These are phyloP conservation scores for Saccharum spontaneum DNA, from an alignment of 176 grass and related monocot species.

Conservation along the genomic window DNA sequence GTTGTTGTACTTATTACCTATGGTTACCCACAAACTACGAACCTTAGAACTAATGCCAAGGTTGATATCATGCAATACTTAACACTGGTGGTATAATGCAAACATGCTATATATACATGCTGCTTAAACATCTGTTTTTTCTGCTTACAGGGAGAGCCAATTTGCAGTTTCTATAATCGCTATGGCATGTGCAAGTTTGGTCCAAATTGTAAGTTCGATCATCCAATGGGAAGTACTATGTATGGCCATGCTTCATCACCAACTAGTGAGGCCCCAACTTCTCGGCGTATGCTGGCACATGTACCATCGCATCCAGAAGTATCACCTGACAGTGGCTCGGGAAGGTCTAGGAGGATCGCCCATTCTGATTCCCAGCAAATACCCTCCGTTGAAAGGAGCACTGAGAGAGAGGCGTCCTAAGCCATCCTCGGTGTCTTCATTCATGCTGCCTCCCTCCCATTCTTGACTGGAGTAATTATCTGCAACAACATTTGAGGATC, in stretches of 20 bases:
- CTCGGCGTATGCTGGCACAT: conserved; percentile 41
- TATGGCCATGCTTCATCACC: conserved; percentile 60
- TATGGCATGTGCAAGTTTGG: conserved; percentile 90
- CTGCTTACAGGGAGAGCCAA: conserved; percentile 64
- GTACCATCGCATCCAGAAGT: conserved; percentile 47
- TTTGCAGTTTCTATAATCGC: conserved; percentile 77
- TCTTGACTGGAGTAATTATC: conserved; percentile 40
- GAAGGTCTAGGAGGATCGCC: conserved; percentile 40
- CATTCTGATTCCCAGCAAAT: conserved; percentile 55
- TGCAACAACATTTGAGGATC: conserved; percentile 45
- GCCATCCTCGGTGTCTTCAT: conserved; percentile 33
- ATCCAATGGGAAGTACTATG: conserved; percentile 64
- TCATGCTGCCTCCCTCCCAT: conserved; percentile 40
- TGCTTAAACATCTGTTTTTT: neutral
- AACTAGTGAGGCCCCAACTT: conserved; percentile 39
- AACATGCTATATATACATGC: neutral
- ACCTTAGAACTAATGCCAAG: neutral
- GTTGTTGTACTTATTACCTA: neutral
- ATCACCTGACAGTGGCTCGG: conserved; percentile 28
- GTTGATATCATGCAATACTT: neutral
- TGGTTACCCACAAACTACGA: neutral
- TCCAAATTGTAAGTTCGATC: conserved; percentile 93
- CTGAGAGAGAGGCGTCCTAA: conserved; percentile 66
- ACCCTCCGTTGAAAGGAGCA: conserved; percentile 56
- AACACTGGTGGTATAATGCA: conserved; percentile 20